Conservation (phyloP, 805 yeast species). For the Hanseniaspora nectarophila region DNA sequence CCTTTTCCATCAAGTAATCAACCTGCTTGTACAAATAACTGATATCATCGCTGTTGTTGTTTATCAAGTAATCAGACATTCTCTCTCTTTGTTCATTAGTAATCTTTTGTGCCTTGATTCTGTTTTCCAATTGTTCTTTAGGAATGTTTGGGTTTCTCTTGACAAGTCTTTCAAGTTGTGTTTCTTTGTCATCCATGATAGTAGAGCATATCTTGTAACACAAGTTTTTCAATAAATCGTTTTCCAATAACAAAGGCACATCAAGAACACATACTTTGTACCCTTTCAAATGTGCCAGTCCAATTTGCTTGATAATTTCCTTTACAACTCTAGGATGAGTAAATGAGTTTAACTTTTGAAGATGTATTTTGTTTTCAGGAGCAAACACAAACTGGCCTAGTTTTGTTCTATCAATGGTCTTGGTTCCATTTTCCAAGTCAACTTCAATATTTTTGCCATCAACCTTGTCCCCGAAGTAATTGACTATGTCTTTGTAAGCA, state of each 20-base stretch:
- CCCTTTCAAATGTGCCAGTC: constrained; percentile 47
- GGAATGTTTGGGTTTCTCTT: constrained; percentile 57
- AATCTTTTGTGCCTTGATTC: constrained; percentile 70
- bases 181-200: constrained; percentile 38
- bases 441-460: constrained; percentile 33
- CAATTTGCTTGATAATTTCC: constrained; percentile 48
- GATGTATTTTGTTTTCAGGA: constrained; percentile 36
- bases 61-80: constrained; percentile 52
- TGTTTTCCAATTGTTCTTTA: constrained; percentile 51
- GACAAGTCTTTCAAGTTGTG: constrained; percentile 53
- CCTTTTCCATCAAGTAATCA: constrained; percentile 29
- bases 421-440: constrained; percentile 25
- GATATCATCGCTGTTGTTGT: constrained; percentile 41
- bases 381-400: constrained; percentile 73
- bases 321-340: constrained; percentile 76
- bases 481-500: constrained; percentile 57
- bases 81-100: constrained; percentile 41
- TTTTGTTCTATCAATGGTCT: constrained; percentile 46
- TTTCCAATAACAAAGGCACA: constrained; percentile 80
- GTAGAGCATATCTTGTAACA: constrained; percentile 69
- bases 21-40: constrained; percentile 36
- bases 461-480: constrained; percentile 44
- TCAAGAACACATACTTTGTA: constrained; percentile 60
- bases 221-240: constrained; percentile 46
- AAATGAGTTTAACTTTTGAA: constrained; percentile 53